phyloP scores from a whole-genome alignment of 2,329 filamentous ascomycete species.

The Penicillium janthinellum region DNA sequence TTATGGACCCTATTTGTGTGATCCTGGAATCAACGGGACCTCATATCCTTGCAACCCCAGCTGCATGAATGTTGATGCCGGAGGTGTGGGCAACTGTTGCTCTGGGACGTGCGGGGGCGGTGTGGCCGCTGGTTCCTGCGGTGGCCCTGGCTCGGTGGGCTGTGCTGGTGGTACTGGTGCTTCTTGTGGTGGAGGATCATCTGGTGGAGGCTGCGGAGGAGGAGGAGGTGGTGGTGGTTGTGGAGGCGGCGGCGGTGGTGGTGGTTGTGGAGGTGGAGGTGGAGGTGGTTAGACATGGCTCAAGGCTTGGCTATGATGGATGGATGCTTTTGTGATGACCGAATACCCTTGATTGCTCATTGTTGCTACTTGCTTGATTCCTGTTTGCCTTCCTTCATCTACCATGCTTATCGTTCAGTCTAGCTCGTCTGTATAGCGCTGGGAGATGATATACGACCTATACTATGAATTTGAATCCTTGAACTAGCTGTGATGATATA shows the following conservation, averaged over 20 bases:
- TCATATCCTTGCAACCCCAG: constrained; percentile 50
- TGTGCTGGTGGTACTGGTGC: constrained; percentile 29
- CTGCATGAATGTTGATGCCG: constrained; percentile 46
- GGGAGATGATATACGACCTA: too few relatives aligned
- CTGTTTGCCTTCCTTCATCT: neutral
- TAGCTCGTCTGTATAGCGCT: too few relatives aligned
- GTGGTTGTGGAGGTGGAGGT: constrained; percentile 9
- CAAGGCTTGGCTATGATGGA: neutral
- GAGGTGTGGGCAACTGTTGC: constrained; percentile 51
- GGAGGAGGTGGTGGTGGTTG: constrained; percentile 32
- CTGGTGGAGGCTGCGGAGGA: constrained; percentile 17
- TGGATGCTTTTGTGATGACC: neutral
- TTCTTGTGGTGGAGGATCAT: constrained; percentile 36
- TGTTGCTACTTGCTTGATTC: neutral
- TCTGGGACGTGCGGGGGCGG: constrained; percentile 48
- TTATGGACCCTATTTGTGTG: constrained; percentile 52
- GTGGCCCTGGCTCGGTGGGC: constrained; percentile 43
- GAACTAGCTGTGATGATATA: neutral
- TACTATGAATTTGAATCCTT: too few relatives aligned
- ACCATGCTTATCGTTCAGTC: neutral
- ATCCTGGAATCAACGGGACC: constrained; percentile 44
- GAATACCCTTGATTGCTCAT: neutral
- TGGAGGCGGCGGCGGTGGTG: constrained; percentile 16
- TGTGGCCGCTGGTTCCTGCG: constrained; percentile 48
- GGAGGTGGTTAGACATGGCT: neutral